Conservation (phyloP, 164 flowering plant genomes). For the Magnolia officinalis region DNA sequence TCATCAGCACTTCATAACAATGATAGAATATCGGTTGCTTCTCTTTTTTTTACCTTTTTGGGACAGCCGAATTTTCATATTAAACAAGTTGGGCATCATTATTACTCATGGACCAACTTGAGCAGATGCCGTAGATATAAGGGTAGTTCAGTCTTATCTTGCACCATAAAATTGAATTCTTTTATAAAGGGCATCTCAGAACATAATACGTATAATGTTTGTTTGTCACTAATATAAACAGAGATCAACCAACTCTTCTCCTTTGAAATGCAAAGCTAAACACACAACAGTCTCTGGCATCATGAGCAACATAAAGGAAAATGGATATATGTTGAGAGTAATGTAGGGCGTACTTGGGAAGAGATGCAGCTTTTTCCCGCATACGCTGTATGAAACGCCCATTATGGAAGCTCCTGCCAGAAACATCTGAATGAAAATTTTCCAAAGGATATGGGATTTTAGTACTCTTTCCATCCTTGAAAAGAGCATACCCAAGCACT, state of each 20-base stretch:
- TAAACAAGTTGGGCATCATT: background rate
- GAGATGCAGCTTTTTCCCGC: conserved; percentile 79
- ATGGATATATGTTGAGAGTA: background rate
- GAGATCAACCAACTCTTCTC: background rate
- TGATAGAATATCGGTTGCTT: no score
- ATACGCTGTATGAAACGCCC: conserved; percentile 91
- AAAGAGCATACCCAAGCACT: conserved; percentile 89
- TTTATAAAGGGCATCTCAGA: background rate
- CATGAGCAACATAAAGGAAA: no score
- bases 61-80: no score
- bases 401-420: conserved; percentile 96
- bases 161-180: background rate
- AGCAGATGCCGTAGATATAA: background rate
- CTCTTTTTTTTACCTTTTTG: no score
- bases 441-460: conserved; percentile 79
- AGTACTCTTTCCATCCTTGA: conserved; percentile 77
- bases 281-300: background rate
- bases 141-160: background rate
- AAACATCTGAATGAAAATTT: conserved; percentile 73
- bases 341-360: conserved; percentile 57
- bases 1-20: no score
- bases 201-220: background rate
- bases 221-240: background rate
- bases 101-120: background rate
- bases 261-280: background rate